A percentile compares a stretch with the other conserved stretches of the same genome.
Conservation (phyloP, 2,329 filamentous ascomycete genomes). For the Fusarium miscanthi region DNA sequence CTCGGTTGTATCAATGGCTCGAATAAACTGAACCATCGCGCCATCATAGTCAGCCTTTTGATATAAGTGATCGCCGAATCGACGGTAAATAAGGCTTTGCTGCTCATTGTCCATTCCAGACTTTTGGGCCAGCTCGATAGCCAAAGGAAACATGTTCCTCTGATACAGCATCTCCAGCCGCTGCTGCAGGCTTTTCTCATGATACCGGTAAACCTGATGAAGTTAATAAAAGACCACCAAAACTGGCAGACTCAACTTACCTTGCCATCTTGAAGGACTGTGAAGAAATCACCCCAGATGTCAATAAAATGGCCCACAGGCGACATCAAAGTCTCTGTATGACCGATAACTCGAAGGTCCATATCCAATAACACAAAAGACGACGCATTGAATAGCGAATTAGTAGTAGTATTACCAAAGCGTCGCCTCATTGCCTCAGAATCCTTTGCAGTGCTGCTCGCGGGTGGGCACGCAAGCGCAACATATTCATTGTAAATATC, state of each 20-base stretch:
- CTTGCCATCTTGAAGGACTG: slow-evolving; percentile 93
- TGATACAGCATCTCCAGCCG: slow-evolving; percentile 94
- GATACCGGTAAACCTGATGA: slow-evolving; percentile 80
- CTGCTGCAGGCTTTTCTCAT: slow-evolving; percentile 90
- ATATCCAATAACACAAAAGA: slow-evolving; percentile 94
- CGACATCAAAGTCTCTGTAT: slow-evolving; percentile 85
- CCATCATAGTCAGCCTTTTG: slow-evolving; percentile 96
- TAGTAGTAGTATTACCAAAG: slow-evolving; percentile 76
- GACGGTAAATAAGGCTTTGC: slow-evolving; percentile 91
- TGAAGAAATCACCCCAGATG: slow-evolving; percentile 91
- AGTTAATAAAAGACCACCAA: slow-evolving; percentile 23
- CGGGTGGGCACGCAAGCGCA: slow-evolving; percentile 82
- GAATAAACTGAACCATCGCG: slow-evolving; percentile 98
- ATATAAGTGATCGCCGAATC: slow-evolving; percentile 93
- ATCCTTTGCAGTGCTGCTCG: slow-evolving; percentile 62
- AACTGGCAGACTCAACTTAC: slow-evolving; percentile 55
- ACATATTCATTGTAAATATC: slow-evolving; percentile 86
- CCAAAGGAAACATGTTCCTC: slow-evolving; percentile 89
- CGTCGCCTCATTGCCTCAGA: slow-evolving; percentile 73
- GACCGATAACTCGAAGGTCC: slow-evolving; percentile 87
- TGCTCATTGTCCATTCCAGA: slow-evolving; percentile 82
- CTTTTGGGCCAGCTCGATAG: slow-evolving; percentile 93
- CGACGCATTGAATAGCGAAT: slow-evolving; percentile 85
- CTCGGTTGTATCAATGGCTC: slow-evolving; percentile 95
- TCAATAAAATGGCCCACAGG: slow-evolving; percentile 83